A percentile compares a stretch with the other conserved stretches of the same genome.
Evolutionary conservation across 257 asterid species (phyloP).

Genomic region (Pogostemon cablin): DNA sequence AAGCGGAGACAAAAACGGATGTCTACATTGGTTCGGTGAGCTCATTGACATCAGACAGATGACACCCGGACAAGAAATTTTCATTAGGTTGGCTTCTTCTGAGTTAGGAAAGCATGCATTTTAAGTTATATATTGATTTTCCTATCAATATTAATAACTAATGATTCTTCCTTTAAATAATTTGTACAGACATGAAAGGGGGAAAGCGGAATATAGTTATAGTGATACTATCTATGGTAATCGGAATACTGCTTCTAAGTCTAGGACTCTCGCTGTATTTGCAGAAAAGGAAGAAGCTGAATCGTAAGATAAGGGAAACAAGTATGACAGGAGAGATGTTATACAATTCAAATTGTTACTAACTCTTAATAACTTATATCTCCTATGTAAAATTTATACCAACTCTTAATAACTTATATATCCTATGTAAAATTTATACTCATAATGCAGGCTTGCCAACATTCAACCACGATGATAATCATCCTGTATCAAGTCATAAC

Average conservation of each 20-base stretch:
- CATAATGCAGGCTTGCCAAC: background rate
- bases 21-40: conserved; percentile 15
- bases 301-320: background rate
- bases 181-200: background rate
- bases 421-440: background rate
- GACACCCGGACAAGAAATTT: too few species aligned
- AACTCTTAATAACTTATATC: background rate
- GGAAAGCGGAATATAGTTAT: conserved; percentile 1
- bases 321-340: background rate
- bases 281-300: conserved; percentile 15
- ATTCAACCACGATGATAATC: background rate
- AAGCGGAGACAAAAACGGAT: background rate
- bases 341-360: background rate
- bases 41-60: too few species aligned
- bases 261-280: conserved; percentile 13
- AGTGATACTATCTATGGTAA: background rate
- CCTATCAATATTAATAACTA: background rate
- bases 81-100: conserved; percentile 27
- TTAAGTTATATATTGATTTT: too few species aligned
- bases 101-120: too few species aligned
- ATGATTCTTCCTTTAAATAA: background rate
- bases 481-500: background rate
- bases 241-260: conserved; percentile 12
- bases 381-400: background rate
- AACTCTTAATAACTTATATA: background rate